Evolutionary conservation across 352 stramenopile species (phyloP), one percentile per base, ranked within the genome.

Genomic region (Phytophthora sp.): DNA sequence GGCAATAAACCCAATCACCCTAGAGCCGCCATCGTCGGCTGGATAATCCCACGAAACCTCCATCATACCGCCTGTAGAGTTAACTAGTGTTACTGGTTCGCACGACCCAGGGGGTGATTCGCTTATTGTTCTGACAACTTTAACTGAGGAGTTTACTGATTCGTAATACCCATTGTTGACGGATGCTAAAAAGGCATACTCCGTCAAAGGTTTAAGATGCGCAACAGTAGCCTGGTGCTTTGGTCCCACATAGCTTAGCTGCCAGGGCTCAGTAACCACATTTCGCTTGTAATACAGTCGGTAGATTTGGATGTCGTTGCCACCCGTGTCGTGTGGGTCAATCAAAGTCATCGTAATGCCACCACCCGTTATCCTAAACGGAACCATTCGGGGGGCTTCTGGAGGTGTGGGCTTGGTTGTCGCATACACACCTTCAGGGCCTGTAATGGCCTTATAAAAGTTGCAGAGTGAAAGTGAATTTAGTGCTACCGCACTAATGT

Each of bases 91-190:
- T 1, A 69, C 64, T 6, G 56, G 18, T 4, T 54, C 55, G 13
- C 78, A 87, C 7, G 73, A 54, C 5, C 83, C 83, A n/a, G 83
- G 83, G 1, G 78, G 54, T 3, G 80, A 90, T 5, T 75, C 57
- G 5, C n/a, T 54, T 0, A 70, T 76, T 2, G 83, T 92, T 51
- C 43, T 51, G 1, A 74, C 52, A 2, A 60, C 32, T 27, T 62
- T 48, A 8, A 70, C 30, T 0, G 79, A 73, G 0, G 80, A 87
- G 20, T 86, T 88, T 0, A 32, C 17, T 0, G 82, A 92, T 10
- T 68, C 53, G 23, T 77, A 87, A 5, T 62, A 35, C 0, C 73
- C 69, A 42, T 90, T 92, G 24, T 55, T 76, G 12, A 79, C 75
- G 0, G 76, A 76, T 10, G 76, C 28, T 15, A 70, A 65, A 48